Percentiles rank a stretch among this genome's conserved stretches.
These are phyloP conservation scores for Phyllosticta paracitricarpa DNA, from an alignment of 2,329 filamentous ascomycete species.

Conservation along the genomic window DNA sequence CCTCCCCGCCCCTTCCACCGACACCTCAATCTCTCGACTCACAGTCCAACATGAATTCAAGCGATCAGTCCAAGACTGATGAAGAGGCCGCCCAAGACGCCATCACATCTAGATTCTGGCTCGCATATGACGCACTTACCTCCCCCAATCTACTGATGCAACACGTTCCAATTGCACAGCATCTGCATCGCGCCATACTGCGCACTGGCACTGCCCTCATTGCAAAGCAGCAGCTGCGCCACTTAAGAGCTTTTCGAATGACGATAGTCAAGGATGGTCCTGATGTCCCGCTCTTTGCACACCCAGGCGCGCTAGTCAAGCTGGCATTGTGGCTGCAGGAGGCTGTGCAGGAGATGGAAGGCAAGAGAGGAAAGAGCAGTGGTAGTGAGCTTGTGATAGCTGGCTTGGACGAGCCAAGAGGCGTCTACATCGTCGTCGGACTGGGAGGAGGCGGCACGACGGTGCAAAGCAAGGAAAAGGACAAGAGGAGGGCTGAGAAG, in stretches of 20 bases:
- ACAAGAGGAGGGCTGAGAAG: constrained; percentile 57
- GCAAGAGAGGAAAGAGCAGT: constrained; percentile 43
- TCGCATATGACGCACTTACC: constrained; percentile 47
- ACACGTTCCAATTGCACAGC: constrained; percentile 73
- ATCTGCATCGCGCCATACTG: constrained; percentile 84
- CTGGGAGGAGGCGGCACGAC: constrained; percentile 72
- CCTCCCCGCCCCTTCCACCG: constrained; percentile 12
- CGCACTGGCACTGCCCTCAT: constrained; percentile 85
- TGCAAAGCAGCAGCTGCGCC: constrained; percentile 87
- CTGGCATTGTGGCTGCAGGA: constrained; percentile 90
- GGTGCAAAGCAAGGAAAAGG: constrained; percentile 46
- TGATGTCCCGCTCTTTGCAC: constrained; percentile 82
- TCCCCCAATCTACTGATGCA: constrained; percentile 60
- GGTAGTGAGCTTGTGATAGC: constrained; percentile 81
- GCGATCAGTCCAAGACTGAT: constrained; percentile 13
- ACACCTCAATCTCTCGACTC: constrained; percentile 12
- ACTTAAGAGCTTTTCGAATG: constrained; percentile 86
- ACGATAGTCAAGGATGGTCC: constrained; percentile 92
- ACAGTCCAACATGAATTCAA: background rate
- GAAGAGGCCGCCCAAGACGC: constrained; percentile 30
- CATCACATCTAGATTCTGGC: constrained; percentile 45
- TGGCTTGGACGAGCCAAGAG: constrained; percentile 74
- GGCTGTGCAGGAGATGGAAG: constrained; percentile 81
- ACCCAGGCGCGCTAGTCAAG: constrained; percentile 87
- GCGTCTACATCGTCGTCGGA: constrained; percentile 86